phyloP scores from a whole-genome alignment of 1,284 basidiomycete genomes.

The Afroboletus lepidellus region DNA sequence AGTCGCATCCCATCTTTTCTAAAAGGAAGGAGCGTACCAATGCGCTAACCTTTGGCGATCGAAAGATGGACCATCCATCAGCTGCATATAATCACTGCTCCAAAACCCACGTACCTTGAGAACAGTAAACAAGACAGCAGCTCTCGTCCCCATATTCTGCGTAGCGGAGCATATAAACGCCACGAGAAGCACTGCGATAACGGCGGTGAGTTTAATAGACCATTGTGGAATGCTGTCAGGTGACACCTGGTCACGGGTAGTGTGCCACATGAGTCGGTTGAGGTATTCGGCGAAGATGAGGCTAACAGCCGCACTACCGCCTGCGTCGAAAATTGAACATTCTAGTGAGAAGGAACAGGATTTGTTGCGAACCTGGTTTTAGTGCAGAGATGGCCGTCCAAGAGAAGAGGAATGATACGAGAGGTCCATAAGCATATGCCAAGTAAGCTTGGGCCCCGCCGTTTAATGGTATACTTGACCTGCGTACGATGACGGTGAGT shows the following conservation, averaged over 20 bases:
- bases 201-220: slow-evolving; percentile 90
- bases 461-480: slow-evolving; percentile 69
- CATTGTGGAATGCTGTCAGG: slow-evolving; percentile 83
- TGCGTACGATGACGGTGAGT: slow-evolving; percentile 2
- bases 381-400: slow-evolving; percentile 91
- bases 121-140: slow-evolving; percentile 82
- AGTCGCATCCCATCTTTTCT: neutral
- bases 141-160: slow-evolving; percentile 75
- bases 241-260: slow-evolving; percentile 58
- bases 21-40: slow-evolving; percentile 41
- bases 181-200: slow-evolving; percentile 69
- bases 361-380: slow-evolving; percentile 59
- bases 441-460: slow-evolving; percentile 93
- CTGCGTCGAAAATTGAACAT: slow-evolving; percentile 35
- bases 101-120: slow-evolving; percentile 63
- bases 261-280: slow-evolving; percentile 74
- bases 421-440: slow-evolving; percentile 84
- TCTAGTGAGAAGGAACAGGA: neutral
- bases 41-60: slow-evolving; percentile 47
- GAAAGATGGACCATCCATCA: neutral
- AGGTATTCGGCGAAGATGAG: slow-evolving; percentile 86
- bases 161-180: slow-evolving; percentile 78
- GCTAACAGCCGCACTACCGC: slow-evolving; percentile 66
- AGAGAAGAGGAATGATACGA: slow-evolving; percentile 83
- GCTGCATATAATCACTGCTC: neutral